Evolutionary conservation across 139 green algal species (phyloP), one percentile per base, ranked within the genome.

Genomic region (Zygnema circumcarinatum): DNA sequence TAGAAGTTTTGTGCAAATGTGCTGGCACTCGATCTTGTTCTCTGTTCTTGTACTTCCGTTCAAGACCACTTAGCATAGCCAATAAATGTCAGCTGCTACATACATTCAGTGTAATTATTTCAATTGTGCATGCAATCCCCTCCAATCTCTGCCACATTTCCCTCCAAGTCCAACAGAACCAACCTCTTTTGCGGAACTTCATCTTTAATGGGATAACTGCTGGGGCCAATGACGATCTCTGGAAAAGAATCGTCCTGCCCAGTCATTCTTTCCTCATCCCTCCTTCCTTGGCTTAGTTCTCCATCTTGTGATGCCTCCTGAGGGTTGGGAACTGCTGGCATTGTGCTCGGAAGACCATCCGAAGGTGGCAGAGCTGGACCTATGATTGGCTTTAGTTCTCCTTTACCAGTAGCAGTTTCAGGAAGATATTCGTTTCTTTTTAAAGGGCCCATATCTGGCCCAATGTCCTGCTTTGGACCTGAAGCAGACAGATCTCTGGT

Each of bases 131-230:
- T n/a, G n/a, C n/a, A n/a, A n/a, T n/a, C n/a, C n/a, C n/a, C n/a
- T n/a, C n/a, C n/a, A n/a, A n/a, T n/a, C n/a, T 62, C 47, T 62
- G 16, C 47, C 47, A 62, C 7, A 62, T 25, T 62, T 62, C 47
- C 47, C 7, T 62, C 7, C 7, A 62, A 62, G 7, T 62, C 47
- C 47, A 40, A 38, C 33, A 25, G 7, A 25, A 84, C 76, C 33
- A 84, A 81, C 76, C 76, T 38, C 56, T 79, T 42, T 16, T 79
- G 76, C 7, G 69, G 69, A 41, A 11, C 69, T 41, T 39, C 16
- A 11, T 41, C 35, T 41, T 78, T 41, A 29, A 52, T 11, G 7
- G 69, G 69, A 41, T 25, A 41, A 29, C 29, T 29, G 7, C 7
- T 36, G 11, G 69, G 36, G 69, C 69, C 69, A 78, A 41, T 41